A percentile compares a stretch with the other conserved stretches of the same genome.
phyloP scores from a whole-genome alignment of 805 yeast species.

The Pichia scutulata region DNA sequence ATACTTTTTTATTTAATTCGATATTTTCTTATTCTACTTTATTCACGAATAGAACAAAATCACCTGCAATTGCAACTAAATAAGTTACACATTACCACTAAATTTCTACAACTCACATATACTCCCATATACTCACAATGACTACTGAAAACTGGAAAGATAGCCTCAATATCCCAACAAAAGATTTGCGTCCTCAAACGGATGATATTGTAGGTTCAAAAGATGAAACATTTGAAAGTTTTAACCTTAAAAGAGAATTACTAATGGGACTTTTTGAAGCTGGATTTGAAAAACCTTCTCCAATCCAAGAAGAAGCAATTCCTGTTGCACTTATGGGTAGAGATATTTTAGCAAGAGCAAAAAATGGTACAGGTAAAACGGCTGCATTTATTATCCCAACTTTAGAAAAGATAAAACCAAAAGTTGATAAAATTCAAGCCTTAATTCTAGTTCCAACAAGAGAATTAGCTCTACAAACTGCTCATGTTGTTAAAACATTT shows the following conservation, averaged over 20 bases:
- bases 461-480: constrained; percentile 94
- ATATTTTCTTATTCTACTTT: background rate
- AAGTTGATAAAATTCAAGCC: constrained; percentile 78
- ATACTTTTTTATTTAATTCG: background rate
- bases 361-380: constrained; percentile 97
- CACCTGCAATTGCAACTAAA: background rate
- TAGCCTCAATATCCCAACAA: constrained; percentile 65
- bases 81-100: background rate
- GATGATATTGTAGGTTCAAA: constrained; percentile 91
- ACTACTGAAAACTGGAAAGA: constrained; percentile 59
- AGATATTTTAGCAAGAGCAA: constrained; percentile 95
- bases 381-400: constrained; percentile 96
- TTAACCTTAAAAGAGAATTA: constrained; percentile 83
- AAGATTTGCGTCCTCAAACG: constrained; percentile 92
- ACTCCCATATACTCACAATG: constrained; percentile 15
- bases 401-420: constrained; percentile 81
- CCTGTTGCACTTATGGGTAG: constrained; percentile 94
- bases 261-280: constrained; percentile 99
- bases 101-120: background rate
- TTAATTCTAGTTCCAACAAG: constrained; percentile 94
- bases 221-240: constrained; percentile 88
- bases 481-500: constrained; percentile 92
- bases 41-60: background rate
- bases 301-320: constrained; percentile 94
- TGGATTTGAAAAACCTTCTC: constrained; percentile 96